Conservation (phyloP, 345 rosid genomes). For the Citropsis articulata region DNA sequence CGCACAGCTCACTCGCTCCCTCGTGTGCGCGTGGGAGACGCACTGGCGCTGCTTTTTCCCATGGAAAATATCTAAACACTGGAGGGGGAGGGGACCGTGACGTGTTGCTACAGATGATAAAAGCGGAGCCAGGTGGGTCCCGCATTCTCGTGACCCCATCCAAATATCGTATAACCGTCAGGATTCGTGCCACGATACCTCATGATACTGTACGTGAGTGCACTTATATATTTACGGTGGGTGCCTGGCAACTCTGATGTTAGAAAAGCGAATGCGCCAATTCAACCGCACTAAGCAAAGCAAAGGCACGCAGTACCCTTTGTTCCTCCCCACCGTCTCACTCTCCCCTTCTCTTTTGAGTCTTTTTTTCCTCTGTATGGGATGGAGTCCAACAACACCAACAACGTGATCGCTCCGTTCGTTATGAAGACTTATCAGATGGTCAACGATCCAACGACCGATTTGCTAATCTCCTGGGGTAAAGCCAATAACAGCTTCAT, state of each 20-base stretch:
- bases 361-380: background rate
- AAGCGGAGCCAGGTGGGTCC: constrained; percentile 42
- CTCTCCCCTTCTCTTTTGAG: background rate
- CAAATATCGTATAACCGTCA: constrained; percentile 30
- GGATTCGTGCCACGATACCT: constrained; percentile 34
- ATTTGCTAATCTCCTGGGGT: constrained; percentile 79
- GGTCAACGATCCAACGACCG: constrained; percentile 88
- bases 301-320: background rate
- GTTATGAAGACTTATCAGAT: constrained; percentile 82
- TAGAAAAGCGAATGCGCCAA: background rate
- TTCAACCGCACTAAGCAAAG: too few relatives aligned
- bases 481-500: constrained; percentile 77
- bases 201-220: constrained; percentile 11
- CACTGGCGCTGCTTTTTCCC: background rate
- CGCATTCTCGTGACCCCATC: constrained; percentile 24
- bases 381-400: constrained; percentile 34
- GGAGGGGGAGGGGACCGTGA: constrained; percentile 13
- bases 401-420: constrained; percentile 66
- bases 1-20: background rate
- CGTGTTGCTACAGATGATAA: constrained; percentile 37
- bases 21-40: constrained; percentile 17
- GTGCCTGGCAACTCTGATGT: background rate
- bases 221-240: constrained; percentile 19
- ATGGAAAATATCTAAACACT: constrained; percentile 34
- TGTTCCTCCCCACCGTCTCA: background rate